Evolutionary conservation across 441 rosid genomes (phyloP).

Genomic region (Pelargonium fulgidum): DNA sequence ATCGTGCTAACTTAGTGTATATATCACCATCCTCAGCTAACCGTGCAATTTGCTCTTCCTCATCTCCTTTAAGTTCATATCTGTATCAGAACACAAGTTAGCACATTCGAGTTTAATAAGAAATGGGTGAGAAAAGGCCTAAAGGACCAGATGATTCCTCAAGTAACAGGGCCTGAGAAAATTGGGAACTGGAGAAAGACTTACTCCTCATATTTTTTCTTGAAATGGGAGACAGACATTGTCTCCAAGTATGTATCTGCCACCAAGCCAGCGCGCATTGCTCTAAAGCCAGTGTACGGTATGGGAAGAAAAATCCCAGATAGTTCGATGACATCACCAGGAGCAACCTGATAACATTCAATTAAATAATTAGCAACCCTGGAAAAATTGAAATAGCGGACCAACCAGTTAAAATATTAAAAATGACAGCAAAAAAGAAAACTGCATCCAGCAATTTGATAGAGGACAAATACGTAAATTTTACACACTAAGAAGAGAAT

Average conservation of each 20-base stretch:
- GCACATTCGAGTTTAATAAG: background rate
- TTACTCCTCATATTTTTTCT: slow-evolving; percentile 98
- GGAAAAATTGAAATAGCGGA: background rate
- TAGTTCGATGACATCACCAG: slow-evolving; percentile 95
- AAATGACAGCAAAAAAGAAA: background rate
- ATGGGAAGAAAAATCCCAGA: slow-evolving; percentile 98
- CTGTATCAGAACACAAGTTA: slow-evolving; percentile 34
- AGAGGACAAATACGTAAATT: background rate
- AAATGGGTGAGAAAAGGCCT: background rate
- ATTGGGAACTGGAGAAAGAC: slow-evolving; percentile 21
- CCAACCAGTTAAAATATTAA: background rate
- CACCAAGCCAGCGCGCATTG: slow-evolving; percentile 95
- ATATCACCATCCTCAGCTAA: slow-evolving; percentile 98
- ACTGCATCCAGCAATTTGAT: slow-evolving; percentile 1
- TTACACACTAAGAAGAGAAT: background rate
- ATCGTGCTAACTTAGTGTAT: slow-evolving; percentile 79
- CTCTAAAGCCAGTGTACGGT: slow-evolving; percentile 91
- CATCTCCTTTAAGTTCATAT: slow-evolving; percentile 79
- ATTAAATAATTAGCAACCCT: slow-evolving; percentile 5
- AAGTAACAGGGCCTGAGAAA: background rate
- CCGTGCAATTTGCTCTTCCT: slow-evolving; percentile 77
- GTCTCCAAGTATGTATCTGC: slow-evolving; percentile 95
- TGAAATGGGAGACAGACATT: slow-evolving; percentile 85
- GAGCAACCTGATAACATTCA: slow-evolving; percentile 55
- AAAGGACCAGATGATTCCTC: background rate